Conservation (phyloP, 192 early-diverging fungal species). For the Powellomyces hirtus region DNA sequence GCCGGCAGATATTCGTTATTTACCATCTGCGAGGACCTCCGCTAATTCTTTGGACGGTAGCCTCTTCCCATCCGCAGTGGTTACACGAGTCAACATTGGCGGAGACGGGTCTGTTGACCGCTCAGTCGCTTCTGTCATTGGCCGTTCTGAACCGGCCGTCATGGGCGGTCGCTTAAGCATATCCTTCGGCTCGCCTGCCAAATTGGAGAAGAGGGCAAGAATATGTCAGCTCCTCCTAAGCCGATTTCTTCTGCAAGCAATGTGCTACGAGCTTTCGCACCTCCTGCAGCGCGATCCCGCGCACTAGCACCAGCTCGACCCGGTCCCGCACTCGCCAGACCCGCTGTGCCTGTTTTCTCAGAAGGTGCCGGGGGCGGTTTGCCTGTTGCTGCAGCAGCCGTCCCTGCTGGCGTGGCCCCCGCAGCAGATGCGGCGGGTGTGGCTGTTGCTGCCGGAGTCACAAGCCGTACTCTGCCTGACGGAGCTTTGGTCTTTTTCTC, state of each 20-base stretch:
- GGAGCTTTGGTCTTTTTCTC: constrained; percentile 30
- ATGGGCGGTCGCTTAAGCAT: neutral
- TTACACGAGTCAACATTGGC: neutral
- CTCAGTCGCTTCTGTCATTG: neutral
- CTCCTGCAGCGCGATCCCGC: neutral
- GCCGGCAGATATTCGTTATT: neutral
- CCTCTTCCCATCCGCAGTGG: constrained; percentile 40
- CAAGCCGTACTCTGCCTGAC: constrained; percentile 20
- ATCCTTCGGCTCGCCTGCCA: neutral
- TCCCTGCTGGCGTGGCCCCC: neutral
- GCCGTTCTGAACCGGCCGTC: neutral
- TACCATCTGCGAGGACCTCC: constrained; percentile 53
- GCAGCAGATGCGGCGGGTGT: constrained; percentile 5
- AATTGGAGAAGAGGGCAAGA: no score
- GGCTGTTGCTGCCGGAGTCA: constrained; percentile 11
- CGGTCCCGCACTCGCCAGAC: neutral
- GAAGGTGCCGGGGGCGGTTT: constrained; percentile 7
- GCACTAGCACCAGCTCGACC: neutral
- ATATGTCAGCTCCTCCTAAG: no score
- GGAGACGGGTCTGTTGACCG: neutral
- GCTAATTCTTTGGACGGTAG: constrained; percentile 53
- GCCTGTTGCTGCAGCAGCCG: neutral
- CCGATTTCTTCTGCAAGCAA: no score
- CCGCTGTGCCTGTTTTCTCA: neutral
- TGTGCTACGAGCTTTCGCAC: neutral